Conservation (phyloP, 805 yeast genomes). For the Candida xiaguanensis region DNA sequence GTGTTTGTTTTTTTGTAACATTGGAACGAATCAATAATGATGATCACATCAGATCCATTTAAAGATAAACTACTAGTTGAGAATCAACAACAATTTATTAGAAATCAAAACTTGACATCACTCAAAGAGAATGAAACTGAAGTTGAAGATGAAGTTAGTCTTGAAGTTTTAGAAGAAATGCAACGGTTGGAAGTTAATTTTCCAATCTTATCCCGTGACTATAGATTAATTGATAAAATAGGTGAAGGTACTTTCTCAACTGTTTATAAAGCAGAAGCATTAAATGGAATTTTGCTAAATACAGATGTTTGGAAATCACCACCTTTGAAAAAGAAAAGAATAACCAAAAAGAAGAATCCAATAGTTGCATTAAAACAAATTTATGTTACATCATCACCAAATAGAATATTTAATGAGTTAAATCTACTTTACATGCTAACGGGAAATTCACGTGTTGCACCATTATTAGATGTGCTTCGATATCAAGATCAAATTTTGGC, state of each 20-base stretch:
- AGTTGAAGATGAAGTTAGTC: slow-evolving; percentile 44
- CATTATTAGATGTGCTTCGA: slow-evolving; percentile 82
- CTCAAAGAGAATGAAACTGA: slow-evolving; percentile 5
- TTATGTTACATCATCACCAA: slow-evolving; percentile 93
- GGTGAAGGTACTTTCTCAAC: slow-evolving; percentile 68
- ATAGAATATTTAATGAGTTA: slow-evolving; percentile 84
- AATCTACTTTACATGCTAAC: slow-evolving; percentile 66
- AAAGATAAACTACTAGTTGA: slow-evolving; percentile 11
- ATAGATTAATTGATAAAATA: slow-evolving; percentile 51
- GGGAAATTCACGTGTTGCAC: slow-evolving; percentile 76
- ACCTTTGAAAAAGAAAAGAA: slow-evolving; percentile 28
- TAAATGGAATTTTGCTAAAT: slow-evolving; percentile 35
- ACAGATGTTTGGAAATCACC: slow-evolving; percentile 45
- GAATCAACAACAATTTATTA: not conserved
- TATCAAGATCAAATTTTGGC: slow-evolving; percentile 91
- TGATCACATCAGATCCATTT: slow-evolving; percentile 12
- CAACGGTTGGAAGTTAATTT: slow-evolving; percentile 50
- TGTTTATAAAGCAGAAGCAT: slow-evolving; percentile 60
- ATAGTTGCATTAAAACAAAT: slow-evolving; percentile 88
- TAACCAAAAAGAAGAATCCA: slow-evolving; percentile 31
- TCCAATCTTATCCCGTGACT: slow-evolving; percentile 47
- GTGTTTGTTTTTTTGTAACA: slow-evolving; percentile 1
- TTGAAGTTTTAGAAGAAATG: slow-evolving; percentile 57
- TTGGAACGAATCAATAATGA: not conserved
- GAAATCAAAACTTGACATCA: slow-evolving; percentile 6